Percentiles rank a stretch among this genome's conserved stretches.
Conservation (phyloP, 225 moss, liverwort and hornwort species). For the Asterella californica region DNA sequence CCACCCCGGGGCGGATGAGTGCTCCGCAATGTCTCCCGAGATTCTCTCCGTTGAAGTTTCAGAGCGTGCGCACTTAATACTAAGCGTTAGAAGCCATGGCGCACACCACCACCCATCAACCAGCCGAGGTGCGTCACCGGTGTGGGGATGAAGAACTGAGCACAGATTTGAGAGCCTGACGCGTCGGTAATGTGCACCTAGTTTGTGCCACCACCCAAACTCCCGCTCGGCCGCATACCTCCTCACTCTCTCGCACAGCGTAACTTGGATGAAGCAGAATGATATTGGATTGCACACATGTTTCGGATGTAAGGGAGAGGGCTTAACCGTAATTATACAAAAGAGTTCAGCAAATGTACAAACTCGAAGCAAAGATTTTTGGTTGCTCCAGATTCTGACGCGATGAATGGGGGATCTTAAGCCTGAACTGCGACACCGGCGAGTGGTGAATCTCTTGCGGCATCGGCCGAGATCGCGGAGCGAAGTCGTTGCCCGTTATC, state of each 20-base stretch:
- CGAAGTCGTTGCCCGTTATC: conserved; percentile 16
- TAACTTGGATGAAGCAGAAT: background rate
- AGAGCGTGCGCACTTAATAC: background rate
- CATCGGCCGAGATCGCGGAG: background rate
- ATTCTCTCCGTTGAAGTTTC: background rate
- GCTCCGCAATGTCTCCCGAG: background rate
- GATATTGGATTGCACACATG: background rate
- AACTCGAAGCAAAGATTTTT: background rate
- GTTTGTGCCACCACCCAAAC: background rate
- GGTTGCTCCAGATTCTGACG: background rate
- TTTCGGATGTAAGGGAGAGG: background rate
- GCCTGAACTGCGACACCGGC: background rate
- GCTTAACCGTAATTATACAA: conserved; percentile 1
- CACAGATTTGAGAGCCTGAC: background rate
- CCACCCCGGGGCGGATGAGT: background rate
- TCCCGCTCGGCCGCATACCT: background rate
- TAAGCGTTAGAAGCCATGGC: background rate
- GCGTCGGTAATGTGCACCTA: too few relatives aligned
- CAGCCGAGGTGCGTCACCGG: background rate
- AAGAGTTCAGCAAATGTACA: conserved; percentile 18
- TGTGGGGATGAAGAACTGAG: background rate
- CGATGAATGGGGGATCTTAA: background rate
- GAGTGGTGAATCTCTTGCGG: background rate
- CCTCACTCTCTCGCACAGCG: background rate
- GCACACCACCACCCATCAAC: background rate